Evolutionary conservation across 805 yeast species (phyloP), one percentile per base, ranked within the genome.

Genomic region (Brettanomyces naardenensis): DNA sequence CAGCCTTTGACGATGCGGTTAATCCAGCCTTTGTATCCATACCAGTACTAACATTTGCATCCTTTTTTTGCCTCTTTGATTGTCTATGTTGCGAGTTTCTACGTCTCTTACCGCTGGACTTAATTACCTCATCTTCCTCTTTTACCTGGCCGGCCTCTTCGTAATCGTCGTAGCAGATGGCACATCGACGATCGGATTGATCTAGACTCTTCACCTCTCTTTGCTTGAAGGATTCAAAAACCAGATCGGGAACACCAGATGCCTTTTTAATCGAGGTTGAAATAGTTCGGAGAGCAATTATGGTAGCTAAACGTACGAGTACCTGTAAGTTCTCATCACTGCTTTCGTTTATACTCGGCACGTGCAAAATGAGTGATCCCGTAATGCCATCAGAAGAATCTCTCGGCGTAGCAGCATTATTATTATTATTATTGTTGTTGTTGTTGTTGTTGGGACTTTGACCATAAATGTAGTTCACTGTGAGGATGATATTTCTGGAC

Each of bases 231-330:
- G 64, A 59, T 23, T 71, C 71, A 57, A 81, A 80, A 23, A 62
- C 64, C 19, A 71, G 71, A 18, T 65, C 55, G 0, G 80, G 61
- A 4, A 79, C 64, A 7, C 86, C 85, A 27, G 68, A 64, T 15
- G 68, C 63, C 39, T 65, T 66, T 40, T 68, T 64, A 22, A 70
- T 60, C 28, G 71, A 66, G 17, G 71, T 68, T 4, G 74, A 66
- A 27, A 80, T 72, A 13, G 85, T 75, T 28, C 80, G 62, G 53
- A 79, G 66, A 1, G 88, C 88, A 56, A 81, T 68, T 19, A 77
- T 75, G 0, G 89, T 79, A 2, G 88, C 87, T 40, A 81, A 58
- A 20, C 79, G 64, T 10, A 82, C 72, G 38, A 81, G 65, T 26
- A 73, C 75, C 49, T 75, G 78, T 23, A 80, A 62, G 26, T 74